These are phyloP conservation scores for Penicillium cosmopolitanum DNA, from an alignment of 495 filamentous ascomycete genomes.

Conservation along the genomic window DNA sequence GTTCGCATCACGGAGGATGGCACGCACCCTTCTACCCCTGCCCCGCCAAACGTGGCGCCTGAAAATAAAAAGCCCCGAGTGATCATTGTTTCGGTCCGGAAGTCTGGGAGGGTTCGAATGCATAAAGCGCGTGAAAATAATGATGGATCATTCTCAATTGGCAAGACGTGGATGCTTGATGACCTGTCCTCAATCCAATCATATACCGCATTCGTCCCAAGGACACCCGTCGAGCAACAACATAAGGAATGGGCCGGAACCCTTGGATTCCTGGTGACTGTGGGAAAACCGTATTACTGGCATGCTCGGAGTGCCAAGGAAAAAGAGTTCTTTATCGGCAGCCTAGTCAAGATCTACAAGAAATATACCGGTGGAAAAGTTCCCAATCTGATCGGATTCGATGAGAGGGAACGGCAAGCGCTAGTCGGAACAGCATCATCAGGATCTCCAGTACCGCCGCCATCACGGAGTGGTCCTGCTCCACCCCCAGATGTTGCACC, in stretches of 20 bases:
- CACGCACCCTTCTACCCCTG: slow-evolving; percentile 79
- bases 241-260: slow-evolving; percentile 76
- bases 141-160: slow-evolving; percentile 93
- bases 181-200: slow-evolving; percentile 82
- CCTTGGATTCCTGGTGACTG: slow-evolving; percentile 83
- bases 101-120: slow-evolving; percentile 88
- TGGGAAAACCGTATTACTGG: slow-evolving; percentile 97
- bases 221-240: slow-evolving; percentile 61
- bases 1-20: slow-evolving; percentile 87
- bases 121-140: slow-evolving; percentile 96
- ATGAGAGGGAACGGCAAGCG: slow-evolving; percentile 72
- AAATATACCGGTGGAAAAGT: slow-evolving; percentile 91
- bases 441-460: slow-evolving; percentile 35
- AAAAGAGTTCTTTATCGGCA: slow-evolving; percentile 97
- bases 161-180: slow-evolving; percentile 96
- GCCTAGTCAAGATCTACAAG: slow-evolving; percentile 89
- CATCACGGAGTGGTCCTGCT: slow-evolving; percentile 36
- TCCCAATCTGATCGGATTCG: slow-evolving; percentile 81
- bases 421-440: slow-evolving; percentile 57
- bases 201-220: slow-evolving; percentile 59
- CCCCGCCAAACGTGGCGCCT: slow-evolving; percentile 69
- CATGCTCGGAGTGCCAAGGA: slow-evolving; percentile 88
- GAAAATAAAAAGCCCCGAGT: slow-evolving; percentile 85
- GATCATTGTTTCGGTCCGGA: slow-evolving; percentile 89
- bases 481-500: slow-evolving; percentile 40